These are phyloP conservation scores for Suhomyces terraborum DNA, from an alignment of 1,139 yeast genomes.

Conservation along the genomic window DNA sequence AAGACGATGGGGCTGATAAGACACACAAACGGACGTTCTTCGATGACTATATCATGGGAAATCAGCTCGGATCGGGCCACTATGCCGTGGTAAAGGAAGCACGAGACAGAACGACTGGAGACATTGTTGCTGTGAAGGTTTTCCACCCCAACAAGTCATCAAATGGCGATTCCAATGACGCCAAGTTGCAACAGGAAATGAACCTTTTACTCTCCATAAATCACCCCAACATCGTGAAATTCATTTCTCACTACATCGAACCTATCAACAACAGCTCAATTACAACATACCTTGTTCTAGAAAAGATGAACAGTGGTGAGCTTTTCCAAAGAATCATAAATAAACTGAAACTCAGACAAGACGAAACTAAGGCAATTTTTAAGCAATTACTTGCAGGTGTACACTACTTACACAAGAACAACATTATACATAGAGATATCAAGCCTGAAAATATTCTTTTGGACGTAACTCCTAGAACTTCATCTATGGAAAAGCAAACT, in stretches of 20 bases:
- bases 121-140: constrained; percentile 70
- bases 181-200: constrained; percentile 67
- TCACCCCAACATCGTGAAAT: constrained; percentile 70
- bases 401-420: constrained; percentile 63
- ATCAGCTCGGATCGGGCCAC: constrained; percentile 72
- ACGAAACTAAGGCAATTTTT: constrained; percentile 63
- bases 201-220: constrained; percentile 63
- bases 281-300: constrained; percentile 69
- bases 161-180: constrained; percentile 32
- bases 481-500: constrained; percentile 53
- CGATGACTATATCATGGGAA: constrained; percentile 62
- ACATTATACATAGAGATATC: constrained; percentile 85
- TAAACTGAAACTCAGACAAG: constrained; percentile 59
- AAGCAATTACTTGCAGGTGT: constrained; percentile 65
- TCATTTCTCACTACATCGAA: constrained; percentile 68
- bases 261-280: constrained; percentile 56
- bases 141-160: constrained; percentile 62
- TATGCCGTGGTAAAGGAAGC: constrained; percentile 80
- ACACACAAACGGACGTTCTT: constrained; percentile 44
- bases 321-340: constrained; percentile 67
- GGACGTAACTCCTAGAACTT: constrained; percentile 56
- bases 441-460: constrained; percentile 87
- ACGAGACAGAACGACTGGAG: constrained; percentile 55
- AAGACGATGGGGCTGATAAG: constrained; percentile 15
- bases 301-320: constrained; percentile 75